Conservation (phyloP, 2,329 filamentous ascomycete genomes). For the Cytospora mali region DNA sequence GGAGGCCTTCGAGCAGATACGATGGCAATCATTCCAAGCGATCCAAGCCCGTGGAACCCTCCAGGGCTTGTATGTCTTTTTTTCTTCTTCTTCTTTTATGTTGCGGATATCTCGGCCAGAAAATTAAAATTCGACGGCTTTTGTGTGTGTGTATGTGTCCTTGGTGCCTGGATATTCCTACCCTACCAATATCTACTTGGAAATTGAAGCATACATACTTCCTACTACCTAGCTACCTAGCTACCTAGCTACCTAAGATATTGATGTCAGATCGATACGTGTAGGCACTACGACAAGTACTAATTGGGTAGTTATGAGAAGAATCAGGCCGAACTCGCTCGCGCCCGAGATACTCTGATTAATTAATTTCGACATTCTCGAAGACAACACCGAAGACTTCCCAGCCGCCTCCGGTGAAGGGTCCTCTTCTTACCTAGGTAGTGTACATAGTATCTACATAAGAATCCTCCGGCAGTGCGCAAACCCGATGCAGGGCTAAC, state of each 20-base stretch:
- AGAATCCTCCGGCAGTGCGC: background rate
- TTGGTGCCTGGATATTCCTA: conserved; percentile 17
- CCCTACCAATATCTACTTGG: background rate
- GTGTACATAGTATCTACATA: too few relatives aligned
- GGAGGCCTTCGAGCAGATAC: conserved; percentile 23
- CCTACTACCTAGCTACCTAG: too few relatives aligned
- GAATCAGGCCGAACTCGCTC: background rate
- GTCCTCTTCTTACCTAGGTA: too few relatives aligned
- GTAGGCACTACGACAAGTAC: background rate
- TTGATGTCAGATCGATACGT: too few relatives aligned
- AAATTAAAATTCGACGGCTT: background rate
- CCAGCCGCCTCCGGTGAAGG: too few relatives aligned
- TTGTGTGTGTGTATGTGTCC: background rate
- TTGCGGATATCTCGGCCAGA: too few relatives aligned
- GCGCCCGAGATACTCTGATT: background rate
- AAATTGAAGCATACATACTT: background rate
- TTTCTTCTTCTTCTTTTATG: background rate
- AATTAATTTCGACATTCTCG: background rate
- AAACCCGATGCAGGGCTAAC: background rate
- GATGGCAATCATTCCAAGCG: background rate
- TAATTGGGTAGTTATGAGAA: background rate
- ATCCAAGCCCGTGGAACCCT: conserved; percentile 3
- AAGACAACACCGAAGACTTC: background rate
- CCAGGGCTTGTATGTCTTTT: too few relatives aligned
- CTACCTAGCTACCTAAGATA: too few relatives aligned